Evolutionary conservation across 495 filamentous ascomycete species (phyloP).

Genomic region (Podospora pseudopauciseta): DNA sequence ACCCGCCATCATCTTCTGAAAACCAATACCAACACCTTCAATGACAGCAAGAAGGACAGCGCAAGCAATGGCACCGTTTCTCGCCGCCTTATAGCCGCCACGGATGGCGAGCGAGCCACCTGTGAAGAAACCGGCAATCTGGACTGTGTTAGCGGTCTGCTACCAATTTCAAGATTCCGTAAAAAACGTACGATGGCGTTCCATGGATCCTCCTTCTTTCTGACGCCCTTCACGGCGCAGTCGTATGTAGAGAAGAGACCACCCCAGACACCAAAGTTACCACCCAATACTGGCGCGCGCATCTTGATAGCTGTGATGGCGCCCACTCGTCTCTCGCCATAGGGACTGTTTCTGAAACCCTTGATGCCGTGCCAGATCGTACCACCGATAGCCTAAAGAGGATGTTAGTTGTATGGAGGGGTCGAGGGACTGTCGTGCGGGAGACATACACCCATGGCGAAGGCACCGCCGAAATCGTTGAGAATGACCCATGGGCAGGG

Average conservation of each 20-base stretch:
- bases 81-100: slow-evolving; percentile 80
- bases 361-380: slow-evolving; percentile 98
- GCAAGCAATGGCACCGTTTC: slow-evolving; percentile 94
- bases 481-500: slow-evolving; percentile 96
- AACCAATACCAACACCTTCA: slow-evolving; percentile 94
- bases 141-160: slow-evolving; percentile 1
- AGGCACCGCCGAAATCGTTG: slow-evolving; percentile 95
- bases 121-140: slow-evolving; percentile 91
- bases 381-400: slow-evolving; percentile 73
- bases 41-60: slow-evolving; percentile 92
- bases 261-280: slow-evolving; percentile 95
- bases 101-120: slow-evolving; percentile 86
- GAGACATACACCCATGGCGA: slow-evolving; percentile 86
- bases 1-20: slow-evolving; percentile 94
- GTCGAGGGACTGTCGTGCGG: not conserved
- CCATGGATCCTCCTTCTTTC: slow-evolving; percentile 96
- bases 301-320: slow-evolving; percentile 97
- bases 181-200: slow-evolving; percentile 63
- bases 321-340: slow-evolving; percentile 93
- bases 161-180: not conserved
- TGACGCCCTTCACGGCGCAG: slow-evolving; percentile 92
- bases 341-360: slow-evolving; percentile 82
- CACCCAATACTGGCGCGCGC: slow-evolving; percentile 89
- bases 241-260: slow-evolving; percentile 92
- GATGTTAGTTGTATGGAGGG: slow-evolving; percentile 7